Evolutionary conservation across 2,329 filamentous ascomycete species (phyloP).

Genomic region (Fusarium beomiforme): DNA sequence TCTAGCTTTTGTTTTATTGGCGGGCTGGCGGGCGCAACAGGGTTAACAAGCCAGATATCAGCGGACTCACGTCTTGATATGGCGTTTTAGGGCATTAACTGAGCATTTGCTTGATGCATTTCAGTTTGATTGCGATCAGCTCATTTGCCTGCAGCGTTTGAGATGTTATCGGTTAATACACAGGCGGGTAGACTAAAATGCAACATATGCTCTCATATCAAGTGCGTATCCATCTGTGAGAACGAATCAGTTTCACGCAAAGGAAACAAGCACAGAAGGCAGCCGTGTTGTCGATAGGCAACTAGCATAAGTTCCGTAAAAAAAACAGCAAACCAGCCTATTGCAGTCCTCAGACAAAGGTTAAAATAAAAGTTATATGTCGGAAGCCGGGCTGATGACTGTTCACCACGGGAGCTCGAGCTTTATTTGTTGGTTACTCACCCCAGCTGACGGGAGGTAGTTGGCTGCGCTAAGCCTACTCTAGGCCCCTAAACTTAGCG

Average conservation of each 20-base stretch:
- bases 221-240: not conserved
- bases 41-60: conserved; percentile 35
- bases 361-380: not conserved
- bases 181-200: conserved; percentile 5
- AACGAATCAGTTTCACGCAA: not conserved
- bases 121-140: conserved; percentile 1
- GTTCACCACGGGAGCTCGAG: not conserved
- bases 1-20: conserved; percentile 19
- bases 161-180: conserved; percentile 25
- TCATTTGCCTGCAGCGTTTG: conserved; percentile 6
- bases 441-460: conserved; percentile 2
- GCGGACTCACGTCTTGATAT: conserved; percentile 39
- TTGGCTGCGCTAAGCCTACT: conserved; percentile 28
- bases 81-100: conserved; percentile 36
- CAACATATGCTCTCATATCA: not conserved
- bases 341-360: not conserved
- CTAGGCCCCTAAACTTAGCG: conserved; percentile 28
- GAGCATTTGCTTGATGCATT: conserved; percentile 16
- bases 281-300: not conserved
- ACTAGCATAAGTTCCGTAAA: not conserved
- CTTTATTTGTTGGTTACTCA: conserved; percentile 12
- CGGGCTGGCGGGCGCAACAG: conserved; percentile 28
- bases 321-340: not conserved
- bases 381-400: conserved; percentile 34
- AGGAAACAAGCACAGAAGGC: not conserved